Base-by-base conservation (phyloP, 371 early-diverging fungal genomes). In the Mucor velutinosus region DNA sequence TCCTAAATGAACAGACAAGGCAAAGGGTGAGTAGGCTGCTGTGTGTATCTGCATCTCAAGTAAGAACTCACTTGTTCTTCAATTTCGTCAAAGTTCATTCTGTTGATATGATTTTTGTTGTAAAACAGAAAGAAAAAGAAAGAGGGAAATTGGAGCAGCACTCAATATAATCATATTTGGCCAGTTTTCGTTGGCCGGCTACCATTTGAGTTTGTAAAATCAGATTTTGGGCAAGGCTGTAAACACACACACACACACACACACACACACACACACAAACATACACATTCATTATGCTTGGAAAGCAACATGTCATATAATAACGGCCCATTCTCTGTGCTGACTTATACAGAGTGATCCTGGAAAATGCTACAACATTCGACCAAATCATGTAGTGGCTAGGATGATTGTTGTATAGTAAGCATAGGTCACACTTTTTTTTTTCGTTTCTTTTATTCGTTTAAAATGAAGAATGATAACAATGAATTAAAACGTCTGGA, bases 51-150 rank as follows among this genome's bases (percentile, higher is more conserved):
- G 10, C 25, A 29, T 32, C 7, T 37, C 35, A 58, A 43, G 4
- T 17, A 21, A 19, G 23, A 39, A 14, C 21, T 58, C 55, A 83
- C 83, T 73, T 90, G 89, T 78, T 94, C 93, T 84, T 94, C 94
- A 67, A 94, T 91, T 66, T 92, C 92, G 78, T 94, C 94, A 77
- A 94, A 94, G 69, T 92, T 91, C 94, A 94, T 94, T 53, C 5
- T 23, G 19, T 29, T 57, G 64, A 51, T 59, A 0, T 47, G n/a
- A n/a, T 47, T 47, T 47, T 21, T n/a, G 21, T 47, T 25, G 23
- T 51, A 27, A 23, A 15, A 51, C 15, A 51, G 27, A 53, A 47
- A 27, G 27, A 53, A 25, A 53, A 23, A 53, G 3, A 3, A 27
- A 27, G 25, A 15, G 25, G 15, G 15, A 53, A 27, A 27, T 21